phyloP scores from a whole-genome alignment of 768 basidiomycete genomes.

The Daedaleopsis sinensis region DNA sequence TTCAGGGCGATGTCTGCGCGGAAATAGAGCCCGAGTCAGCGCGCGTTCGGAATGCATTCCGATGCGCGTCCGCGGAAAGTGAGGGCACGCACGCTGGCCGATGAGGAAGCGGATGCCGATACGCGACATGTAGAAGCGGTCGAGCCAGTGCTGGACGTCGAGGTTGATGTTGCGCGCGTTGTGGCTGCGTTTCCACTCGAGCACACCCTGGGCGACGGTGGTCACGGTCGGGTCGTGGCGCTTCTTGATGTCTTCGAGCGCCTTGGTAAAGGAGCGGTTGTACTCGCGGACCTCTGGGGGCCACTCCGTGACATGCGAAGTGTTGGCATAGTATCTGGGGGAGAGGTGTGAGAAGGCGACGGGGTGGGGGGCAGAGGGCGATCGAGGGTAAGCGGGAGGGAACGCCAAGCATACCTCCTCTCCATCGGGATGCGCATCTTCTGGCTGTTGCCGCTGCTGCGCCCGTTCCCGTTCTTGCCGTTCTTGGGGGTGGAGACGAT shows the following conservation, averaged over 20 bases:
- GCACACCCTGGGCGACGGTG: constrained; percentile 92
- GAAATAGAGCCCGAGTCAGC: constrained; percentile 5
- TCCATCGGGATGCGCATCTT: constrained; percentile 84
- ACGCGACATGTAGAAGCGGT: constrained; percentile 95
- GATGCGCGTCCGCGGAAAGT: too few relatives aligned
- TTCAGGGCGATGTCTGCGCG: constrained; percentile 88
- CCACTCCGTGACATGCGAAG: constrained; percentile 68
- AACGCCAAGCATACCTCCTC: constrained; percentile 58
- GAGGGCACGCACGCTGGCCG: constrained; percentile 71
- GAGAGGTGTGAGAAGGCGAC: not conserved
- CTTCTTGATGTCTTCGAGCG: constrained; percentile 86
- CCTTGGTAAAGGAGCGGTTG: constrained; percentile 87
- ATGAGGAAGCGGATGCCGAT: constrained; percentile 97
- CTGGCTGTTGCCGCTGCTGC: constrained; percentile 46
- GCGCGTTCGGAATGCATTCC: not conserved
- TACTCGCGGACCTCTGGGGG: constrained; percentile 95
- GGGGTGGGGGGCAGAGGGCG: too few relatives aligned
- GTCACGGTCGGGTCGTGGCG: constrained; percentile 98
- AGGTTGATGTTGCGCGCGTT: constrained; percentile 73
- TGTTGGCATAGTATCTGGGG: constrained; percentile 83
- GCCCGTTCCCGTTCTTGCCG: constrained; percentile 37
- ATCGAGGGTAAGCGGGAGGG: constrained; percentile 6
- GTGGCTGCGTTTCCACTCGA: constrained; percentile 90
- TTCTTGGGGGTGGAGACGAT: constrained; percentile 24
- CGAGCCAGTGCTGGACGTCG: constrained; percentile 94